Evolutionary conservation across 225 moss, liverwort and hornwort genomes (phyloP), one percentile per base, ranked within the genome.

Genomic region (Pseudisothecium myosuroides): DNA sequence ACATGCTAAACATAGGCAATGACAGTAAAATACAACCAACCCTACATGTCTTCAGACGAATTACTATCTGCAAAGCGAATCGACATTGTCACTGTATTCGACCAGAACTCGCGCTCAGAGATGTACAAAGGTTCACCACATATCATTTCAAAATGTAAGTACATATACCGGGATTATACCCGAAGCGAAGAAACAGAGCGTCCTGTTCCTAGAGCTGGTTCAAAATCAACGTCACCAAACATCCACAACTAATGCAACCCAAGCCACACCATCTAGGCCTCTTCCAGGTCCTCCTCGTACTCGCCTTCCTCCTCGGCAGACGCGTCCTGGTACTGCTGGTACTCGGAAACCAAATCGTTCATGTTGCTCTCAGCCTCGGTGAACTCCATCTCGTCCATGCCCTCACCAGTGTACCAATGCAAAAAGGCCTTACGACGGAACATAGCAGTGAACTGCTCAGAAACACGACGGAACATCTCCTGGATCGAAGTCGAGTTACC

Each of bases 301-400:
- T 94, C 94, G 3, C 94, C 94, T 36, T 94, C 94, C 85, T 94
- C 94, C 85, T 94, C 94, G 1, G 94, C 94, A 36, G 90, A 90
- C 0, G 93, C 93, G 80, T 93, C 93, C 89, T 93, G 93, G 80
- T 93, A 93, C 86, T 93, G 93, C 92, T 93, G 93, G 86, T 93
- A 93, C 83, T 93, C 93, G 2, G 93, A 93, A 71, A 93, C 93
- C 86, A 93, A 64, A 52, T 93, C 93, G 88, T 93, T 93, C 93
- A 93, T 93, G 88, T 93, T 93, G 89, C 93, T 93, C 87, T 93
- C 93, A 0, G 93, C 93, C 91, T 94, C 94, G 3, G 94, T 92
- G 85, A 94, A 94, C 74, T 94, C 94, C 94, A 94, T 92, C 92
- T 94, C 94, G 89, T 94, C 94, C 94, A 94, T 94, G 27, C 94